Conservation (phyloP, 148 eudicot genomes). For the Cornus suecica region DNA sequence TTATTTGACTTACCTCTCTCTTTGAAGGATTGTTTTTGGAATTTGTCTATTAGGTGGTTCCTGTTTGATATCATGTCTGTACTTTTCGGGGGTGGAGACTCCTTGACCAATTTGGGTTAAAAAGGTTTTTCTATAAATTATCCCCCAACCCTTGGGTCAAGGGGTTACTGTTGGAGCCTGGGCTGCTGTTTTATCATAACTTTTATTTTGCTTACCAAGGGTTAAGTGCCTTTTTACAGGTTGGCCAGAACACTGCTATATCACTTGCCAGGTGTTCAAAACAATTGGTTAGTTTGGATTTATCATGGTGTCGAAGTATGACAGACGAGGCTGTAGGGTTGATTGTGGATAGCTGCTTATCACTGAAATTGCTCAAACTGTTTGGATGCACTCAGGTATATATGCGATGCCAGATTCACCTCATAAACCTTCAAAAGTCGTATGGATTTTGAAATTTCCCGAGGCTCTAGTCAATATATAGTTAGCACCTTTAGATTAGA, state of each 20-base stretch:
- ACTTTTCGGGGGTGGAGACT: not conserved
- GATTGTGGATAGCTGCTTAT: conserved; percentile 77
- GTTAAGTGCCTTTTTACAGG: conserved; percentile 35
- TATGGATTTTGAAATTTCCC: not conserved
- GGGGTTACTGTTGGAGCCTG: not conserved
- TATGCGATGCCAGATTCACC: not conserved
- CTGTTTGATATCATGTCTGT: not conserved
- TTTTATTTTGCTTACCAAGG: conserved; percentile 4
- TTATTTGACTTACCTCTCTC: not conserved
- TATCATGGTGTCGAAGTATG: conserved; percentile 89
- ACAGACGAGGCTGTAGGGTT: conserved; percentile 72
- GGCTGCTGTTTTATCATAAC: not conserved
- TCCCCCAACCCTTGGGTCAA: not conserved
- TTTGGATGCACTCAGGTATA: conserved; percentile 91
- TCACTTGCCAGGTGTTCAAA: conserved; percentile 64
- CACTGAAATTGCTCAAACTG: conserved; percentile 64
- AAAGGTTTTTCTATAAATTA: not conserved
- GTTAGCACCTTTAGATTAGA: not conserved
- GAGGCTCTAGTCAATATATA: not conserved
- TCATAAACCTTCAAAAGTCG: not conserved
- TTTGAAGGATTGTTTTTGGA: not conserved
- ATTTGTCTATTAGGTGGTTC: not conserved
- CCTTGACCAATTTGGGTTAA: not conserved
- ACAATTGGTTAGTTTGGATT: conserved; percentile 62
- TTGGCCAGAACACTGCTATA: conserved; percentile 58